Percentiles rank a stretch among this genome's conserved stretches.
Conservation (phyloP, 768 basidiomycete genomes). For the Leccinum sublutescens region DNA sequence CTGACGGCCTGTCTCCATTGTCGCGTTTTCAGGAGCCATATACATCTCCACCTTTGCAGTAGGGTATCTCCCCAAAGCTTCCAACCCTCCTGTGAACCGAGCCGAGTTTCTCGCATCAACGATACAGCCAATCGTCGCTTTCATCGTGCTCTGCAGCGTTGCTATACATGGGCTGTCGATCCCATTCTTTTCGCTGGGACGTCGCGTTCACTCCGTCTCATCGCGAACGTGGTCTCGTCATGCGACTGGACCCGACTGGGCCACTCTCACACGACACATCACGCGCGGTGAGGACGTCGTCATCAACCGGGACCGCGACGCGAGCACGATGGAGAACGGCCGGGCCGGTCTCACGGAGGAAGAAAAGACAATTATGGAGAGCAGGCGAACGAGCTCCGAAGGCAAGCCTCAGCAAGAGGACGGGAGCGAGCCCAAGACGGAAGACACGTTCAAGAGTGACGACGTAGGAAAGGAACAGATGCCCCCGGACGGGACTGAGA, state of each 20-base stretch:
- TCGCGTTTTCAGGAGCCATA: constrained; percentile 59
- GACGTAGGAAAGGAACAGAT: constrained; percentile 34
- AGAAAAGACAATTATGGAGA: constrained; percentile 28
- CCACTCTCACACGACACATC: constrained; percentile 71
- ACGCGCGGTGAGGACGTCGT: constrained; percentile 73
- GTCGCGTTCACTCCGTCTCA: constrained; percentile 76
- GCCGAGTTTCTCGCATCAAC: constrained; percentile 63
- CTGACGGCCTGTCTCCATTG: constrained; percentile 2
- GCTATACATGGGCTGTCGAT: constrained; percentile 89
- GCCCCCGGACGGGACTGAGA: constrained; percentile 45
- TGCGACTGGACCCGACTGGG: constrained; percentile 76
- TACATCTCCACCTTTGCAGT: constrained; percentile 89
- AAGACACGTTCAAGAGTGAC: constrained; percentile 13
- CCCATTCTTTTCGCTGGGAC: constrained; percentile 88
- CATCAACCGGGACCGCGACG: constrained; percentile 73
- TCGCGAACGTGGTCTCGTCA: constrained; percentile 90
- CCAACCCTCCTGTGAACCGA: constrained; percentile 50
- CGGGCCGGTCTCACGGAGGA: constrained; percentile 31
- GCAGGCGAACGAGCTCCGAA: constrained; percentile 21
- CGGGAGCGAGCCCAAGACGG: constrained; percentile 5
- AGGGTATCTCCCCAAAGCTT: constrained; percentile 49
- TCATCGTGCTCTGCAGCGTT: constrained; percentile 92
- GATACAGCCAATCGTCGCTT: constrained; percentile 92
- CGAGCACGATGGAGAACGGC: constrained; percentile 50
- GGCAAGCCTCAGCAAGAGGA: constrained; percentile 7